Evolutionary conservation across 305 asterid species (phyloP), one percentile per base, ranked within the genome.

Genomic region (Nicotiana rustica): DNA sequence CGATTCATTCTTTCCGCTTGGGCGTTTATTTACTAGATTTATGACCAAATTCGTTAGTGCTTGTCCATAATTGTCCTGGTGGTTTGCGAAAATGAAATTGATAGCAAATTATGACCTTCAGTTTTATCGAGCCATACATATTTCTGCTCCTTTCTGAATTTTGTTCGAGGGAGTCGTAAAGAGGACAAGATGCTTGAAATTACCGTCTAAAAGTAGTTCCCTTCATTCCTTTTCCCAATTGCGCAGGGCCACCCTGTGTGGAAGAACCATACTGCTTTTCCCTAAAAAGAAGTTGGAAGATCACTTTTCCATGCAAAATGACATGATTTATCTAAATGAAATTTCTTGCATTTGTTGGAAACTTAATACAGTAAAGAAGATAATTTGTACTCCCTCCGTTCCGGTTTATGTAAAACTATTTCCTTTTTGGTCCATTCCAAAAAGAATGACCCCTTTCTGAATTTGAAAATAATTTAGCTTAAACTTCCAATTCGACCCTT

Each of bases 121-220:
- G 77, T 41, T 38, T 38, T 69, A 69, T 69, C 25, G 59, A 69
- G 77, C 31, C 77, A 41, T 41, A 69, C 77, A 69, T 69, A 9
- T 41, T 69, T 69, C 77, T 69, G 77, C 44, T 69, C 57, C 56
- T 69, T 69, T 38, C 57, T 69, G 77, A 69, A 69, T 18, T 69
- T 69, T 69, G 1, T 38, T 14, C 5, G 77, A 69, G 57, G 77
- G 19, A 18, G 77, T 38, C 9, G 18, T 68, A 38, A 68, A 68
- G 56, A 38, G 56, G 77, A 68, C 10, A 38, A 19, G 56, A 36
- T 38, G 18, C 77, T 68, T 36, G 75, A 47, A 13, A 67, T 67
- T 67, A 35, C 71, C 14, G 25, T 35, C 52, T 67, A 67, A 35
- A 67, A 67, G 52, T 67, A 67, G 75, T 17, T 47, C 6, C 6